A percentile compares a stretch with the other conserved stretches of the same genome.
Evolutionary conservation across 805 yeast genomes (phyloP).

Genomic region (Candida xiaguanensis): DNA sequence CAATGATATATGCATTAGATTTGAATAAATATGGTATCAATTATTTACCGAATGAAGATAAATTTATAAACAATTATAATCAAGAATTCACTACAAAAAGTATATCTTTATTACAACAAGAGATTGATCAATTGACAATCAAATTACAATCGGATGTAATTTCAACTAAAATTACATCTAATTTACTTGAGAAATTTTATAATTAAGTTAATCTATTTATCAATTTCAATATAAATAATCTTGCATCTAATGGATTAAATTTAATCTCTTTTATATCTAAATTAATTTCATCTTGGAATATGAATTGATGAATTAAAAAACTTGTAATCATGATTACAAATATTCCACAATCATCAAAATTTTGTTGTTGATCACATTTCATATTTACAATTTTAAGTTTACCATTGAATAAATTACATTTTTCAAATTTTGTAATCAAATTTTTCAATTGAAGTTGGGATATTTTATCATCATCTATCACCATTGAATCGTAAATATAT

Average conservation of each 20-base stretch:
- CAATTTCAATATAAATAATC: slow-evolving; percentile 36
- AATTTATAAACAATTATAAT: slow-evolving; percentile 19
- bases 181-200: slow-evolving; percentile 22
- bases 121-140: slow-evolving; percentile 12
- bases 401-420: slow-evolving; percentile 20
- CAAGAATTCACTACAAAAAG: background rate
- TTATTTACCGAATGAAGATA: slow-evolving; percentile 21
- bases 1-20: slow-evolving; percentile 21
- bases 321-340: slow-evolving; percentile 37
- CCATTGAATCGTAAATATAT: slow-evolving; percentile 60
- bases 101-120: slow-evolving; percentile 7
- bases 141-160: slow-evolving; percentile 20
- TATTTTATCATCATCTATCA: slow-evolving; percentile 23
- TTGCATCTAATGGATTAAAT: slow-evolving; percentile 46
- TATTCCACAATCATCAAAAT: slow-evolving; percentile 67
- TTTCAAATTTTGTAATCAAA: slow-evolving; percentile 19
- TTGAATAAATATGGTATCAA: slow-evolving; percentile 27
- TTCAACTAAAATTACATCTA: slow-evolving; percentile 24
- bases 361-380: slow-evolving; percentile 56
- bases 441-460: slow-evolving; percentile 19
- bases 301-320: slow-evolving; percentile 26
- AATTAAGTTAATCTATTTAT: slow-evolving; percentile 14
- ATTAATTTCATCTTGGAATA: slow-evolving; percentile 23
- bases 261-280: slow-evolving; percentile 37
- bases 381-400: slow-evolving; percentile 24